A percentile compares a stretch with the other conserved stretches of the same genome.
These are phyloP conservation scores for Pleurotus giganteus DNA, from an alignment of 768 basidiomycete species.

Conservation along the genomic window DNA sequence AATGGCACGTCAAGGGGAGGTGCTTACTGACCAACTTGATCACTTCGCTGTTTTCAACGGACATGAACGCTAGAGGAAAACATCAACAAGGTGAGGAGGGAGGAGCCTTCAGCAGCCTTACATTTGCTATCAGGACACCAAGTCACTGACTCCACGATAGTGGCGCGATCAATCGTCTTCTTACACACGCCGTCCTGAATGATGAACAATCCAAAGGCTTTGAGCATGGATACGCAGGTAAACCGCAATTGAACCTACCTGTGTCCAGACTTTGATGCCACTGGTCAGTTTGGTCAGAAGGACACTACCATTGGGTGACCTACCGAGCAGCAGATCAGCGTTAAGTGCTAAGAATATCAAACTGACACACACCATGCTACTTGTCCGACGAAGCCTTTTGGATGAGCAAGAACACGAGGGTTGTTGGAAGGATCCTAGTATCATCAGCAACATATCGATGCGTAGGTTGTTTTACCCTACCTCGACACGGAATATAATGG, in stretches of 20 bases:
- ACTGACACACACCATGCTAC: constrained; percentile 58
- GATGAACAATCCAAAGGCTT: constrained; percentile 8
- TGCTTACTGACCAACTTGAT: constrained; percentile 49
- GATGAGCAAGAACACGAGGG: constrained; percentile 64
- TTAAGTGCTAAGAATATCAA: neutral
- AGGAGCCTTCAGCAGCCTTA: constrained; percentile 19
- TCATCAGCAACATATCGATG: neutral
- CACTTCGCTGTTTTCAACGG: constrained; percentile 64
- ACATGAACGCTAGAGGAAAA: constrained; percentile 55
- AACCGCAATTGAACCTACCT: constrained; percentile 36
- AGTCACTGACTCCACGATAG: constrained; percentile 57
- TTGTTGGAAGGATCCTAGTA: constrained; percentile 54
- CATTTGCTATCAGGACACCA: constrained; percentile 70
- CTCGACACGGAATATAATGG: constrained; percentile 62
- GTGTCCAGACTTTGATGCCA: constrained; percentile 71
- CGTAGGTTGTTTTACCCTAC: constrained; percentile 32
- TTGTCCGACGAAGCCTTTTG: constrained; percentile 72
- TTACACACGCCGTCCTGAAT: constrained; percentile 65
- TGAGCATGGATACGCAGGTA: neutral
- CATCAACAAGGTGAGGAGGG: neutral
- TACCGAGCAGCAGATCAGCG: constrained; percentile 17
- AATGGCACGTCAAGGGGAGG: constrained; percentile 8
- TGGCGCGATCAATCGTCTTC: constrained; percentile 58
- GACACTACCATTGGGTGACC: constrained; percentile 63
- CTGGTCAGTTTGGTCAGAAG: constrained; percentile 64